Percentiles rank a stretch among this genome's conserved stretches.
phyloP scores from a whole-genome alignment of 495 filamentous ascomycete species.

The Oidiodendron maius region DNA sequence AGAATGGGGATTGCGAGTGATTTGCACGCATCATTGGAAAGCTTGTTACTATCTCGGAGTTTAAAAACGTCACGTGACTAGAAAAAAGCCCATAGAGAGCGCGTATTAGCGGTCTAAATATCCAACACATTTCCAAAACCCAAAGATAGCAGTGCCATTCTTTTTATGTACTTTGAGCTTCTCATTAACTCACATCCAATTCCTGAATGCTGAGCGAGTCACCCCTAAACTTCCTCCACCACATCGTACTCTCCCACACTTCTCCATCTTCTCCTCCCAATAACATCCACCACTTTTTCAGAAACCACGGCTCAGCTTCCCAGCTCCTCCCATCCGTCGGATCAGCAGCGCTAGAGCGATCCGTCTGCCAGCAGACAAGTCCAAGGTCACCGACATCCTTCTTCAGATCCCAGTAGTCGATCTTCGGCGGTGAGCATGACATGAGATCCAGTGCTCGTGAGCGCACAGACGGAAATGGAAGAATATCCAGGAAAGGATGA shows the following conservation, averaged over 20 bases:
- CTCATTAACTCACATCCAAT: too few species aligned
- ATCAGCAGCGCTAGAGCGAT: neutral
- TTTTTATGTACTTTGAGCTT: too few species aligned
- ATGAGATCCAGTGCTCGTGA: conserved; percentile 24
- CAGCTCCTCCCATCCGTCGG: conserved; percentile 32
- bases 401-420: conserved; percentile 18
- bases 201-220: too few species aligned
- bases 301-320: conserved; percentile 34
- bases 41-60: too few species aligned
- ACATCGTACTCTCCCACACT: conserved; percentile 3
- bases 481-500: conserved; percentile 49
- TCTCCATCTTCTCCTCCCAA: conserved; percentile 14
- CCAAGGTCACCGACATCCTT: conserved; percentile 11
- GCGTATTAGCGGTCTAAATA: too few species aligned
- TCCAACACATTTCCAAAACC: too few species aligned
- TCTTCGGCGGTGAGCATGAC: conserved; percentile 9
- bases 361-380: conserved; percentile 5
- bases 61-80: too few species aligned
- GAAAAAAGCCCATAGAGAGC: too few species aligned
- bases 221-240: conserved; percentile 12
- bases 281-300: conserved; percentile 27
- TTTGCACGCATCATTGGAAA: too few species aligned
- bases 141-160: too few species aligned
- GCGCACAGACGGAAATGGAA: conserved; percentile 42
- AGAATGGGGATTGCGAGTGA: too few species aligned